Percentiles rank a stretch among this genome's conserved stretches.
Conservation (phyloP, 768 basidiomycete species). For the Russula dissimulans region DNA sequence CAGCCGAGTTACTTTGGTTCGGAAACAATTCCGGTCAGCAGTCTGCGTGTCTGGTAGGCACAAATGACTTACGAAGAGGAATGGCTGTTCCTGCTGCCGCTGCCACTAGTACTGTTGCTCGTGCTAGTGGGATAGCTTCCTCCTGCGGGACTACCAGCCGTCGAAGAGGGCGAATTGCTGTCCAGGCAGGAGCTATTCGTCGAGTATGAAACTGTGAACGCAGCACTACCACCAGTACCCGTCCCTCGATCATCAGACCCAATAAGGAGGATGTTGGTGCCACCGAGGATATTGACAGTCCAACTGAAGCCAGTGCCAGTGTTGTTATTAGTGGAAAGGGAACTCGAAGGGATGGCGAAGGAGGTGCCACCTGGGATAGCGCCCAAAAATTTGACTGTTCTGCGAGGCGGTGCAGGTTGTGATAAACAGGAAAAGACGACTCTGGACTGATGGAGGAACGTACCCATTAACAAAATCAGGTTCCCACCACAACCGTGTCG, state of each 20-base stretch:
- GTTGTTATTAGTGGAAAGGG: constrained; percentile 31
- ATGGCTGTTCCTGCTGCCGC: constrained; percentile 19
- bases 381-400: constrained; percentile 54
- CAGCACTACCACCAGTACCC: constrained; percentile 58
- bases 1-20: constrained; percentile 6
- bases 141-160: constrained; percentile 67
- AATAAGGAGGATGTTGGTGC: constrained; percentile 57
- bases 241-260: constrained; percentile 59
- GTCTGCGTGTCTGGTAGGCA: background rate
- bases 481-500: constrained; percentile 62
- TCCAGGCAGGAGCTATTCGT: constrained; percentile 48
- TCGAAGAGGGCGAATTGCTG: constrained; percentile 60
- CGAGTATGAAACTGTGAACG: constrained; percentile 47
- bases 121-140: constrained; percentile 56
- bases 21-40: background rate
- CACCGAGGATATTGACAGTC: constrained; percentile 53
- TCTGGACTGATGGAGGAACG: constrained; percentile 10
- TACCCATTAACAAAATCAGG: constrained; percentile 44
- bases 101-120: constrained; percentile 25
- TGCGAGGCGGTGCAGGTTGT: constrained; percentile 20
- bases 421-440: background rate
- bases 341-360: constrained; percentile 48
- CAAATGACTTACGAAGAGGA: constrained; percentile 10
- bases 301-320: constrained; percentile 62
- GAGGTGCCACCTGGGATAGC: constrained; percentile 76